Conservation (phyloP, 805 yeast species). For the Nakazawaea ernobii region DNA sequence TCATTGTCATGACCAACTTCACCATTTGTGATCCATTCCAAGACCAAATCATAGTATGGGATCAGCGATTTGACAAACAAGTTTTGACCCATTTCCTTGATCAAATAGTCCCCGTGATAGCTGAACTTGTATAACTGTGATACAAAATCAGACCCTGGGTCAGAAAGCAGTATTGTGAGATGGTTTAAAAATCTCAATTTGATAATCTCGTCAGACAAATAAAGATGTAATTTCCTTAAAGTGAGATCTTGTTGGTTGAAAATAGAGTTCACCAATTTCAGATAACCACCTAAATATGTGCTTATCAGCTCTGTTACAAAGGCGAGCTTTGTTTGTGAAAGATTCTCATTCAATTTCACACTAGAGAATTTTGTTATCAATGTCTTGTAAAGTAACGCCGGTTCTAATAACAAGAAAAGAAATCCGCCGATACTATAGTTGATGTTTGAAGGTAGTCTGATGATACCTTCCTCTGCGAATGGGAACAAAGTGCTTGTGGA, state of each 20-base stretch:
- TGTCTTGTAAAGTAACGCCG: constrained; percentile 58
- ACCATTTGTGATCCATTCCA: constrained; percentile 69
- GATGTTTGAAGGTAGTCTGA: constrained; percentile 44
- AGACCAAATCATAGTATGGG: constrained; percentile 58
- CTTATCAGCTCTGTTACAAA: constrained; percentile 44
- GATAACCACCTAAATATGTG: constrained; percentile 29
- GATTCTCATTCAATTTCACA: constrained; percentile 17
- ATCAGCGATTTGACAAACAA: constrained; percentile 40
- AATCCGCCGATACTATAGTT: constrained; percentile 53
- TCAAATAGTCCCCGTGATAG: constrained; percentile 57
- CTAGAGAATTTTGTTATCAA: constrained; percentile 29
- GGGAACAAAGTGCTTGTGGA: constrained; percentile 54
- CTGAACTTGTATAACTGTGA: constrained; percentile 44
- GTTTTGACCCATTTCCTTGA: constrained; percentile 35
- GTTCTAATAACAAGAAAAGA: constrained; percentile 57
- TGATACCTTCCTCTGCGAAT: constrained; percentile 26
- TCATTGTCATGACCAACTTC: constrained; percentile 36
- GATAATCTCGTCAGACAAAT: constrained; percentile 45
- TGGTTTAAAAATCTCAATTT: constrained; percentile 52
- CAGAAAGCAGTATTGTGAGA: constrained; percentile 19
- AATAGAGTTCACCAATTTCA: constrained; percentile 28
- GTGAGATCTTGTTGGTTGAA: constrained; percentile 28
- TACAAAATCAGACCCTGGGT: constrained; percentile 41
- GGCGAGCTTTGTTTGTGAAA: constrained; percentile 59
- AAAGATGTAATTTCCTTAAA: constrained; percentile 28